Base-by-base conservation (phyloP, 768 basidiomycete species). In the Daedaleopsis nitida region DNA sequence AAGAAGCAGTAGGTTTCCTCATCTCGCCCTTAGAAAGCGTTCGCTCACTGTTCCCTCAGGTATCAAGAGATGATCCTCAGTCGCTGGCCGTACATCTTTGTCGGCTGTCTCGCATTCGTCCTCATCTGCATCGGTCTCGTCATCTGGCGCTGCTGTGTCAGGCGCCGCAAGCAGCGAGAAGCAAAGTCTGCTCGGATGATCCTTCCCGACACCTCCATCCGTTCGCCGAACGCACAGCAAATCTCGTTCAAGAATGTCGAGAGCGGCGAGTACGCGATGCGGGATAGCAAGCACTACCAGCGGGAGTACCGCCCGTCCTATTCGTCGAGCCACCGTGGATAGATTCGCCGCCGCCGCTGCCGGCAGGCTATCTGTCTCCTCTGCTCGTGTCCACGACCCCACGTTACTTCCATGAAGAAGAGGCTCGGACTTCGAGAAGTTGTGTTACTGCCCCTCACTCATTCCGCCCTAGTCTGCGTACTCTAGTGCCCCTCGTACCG, bases 1-100 rank as follows among this genome's bases (percentile, higher is more conserved):
- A 70, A 72, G 57, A 64, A 68, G 47, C 52, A 48, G 70, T 72
- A 52, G 48, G 70, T 62, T 27, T n/a, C 14, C 23, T 12, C 13
- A 3, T 47, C 19, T 52, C n/a, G 7, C 16, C 16, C 16, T 17
- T 14, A 9, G 14, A 1, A 8, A n/a, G 13, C 6, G 17, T 44
- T 21, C 38, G 57, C 35, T 35, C 37, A 23, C 38, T n/a, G 21
- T n/a, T 14, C 10, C 14, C 45, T 23, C 16, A 72, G 70, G 55
- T 70, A 70, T 59, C 69, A 72, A 50, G 72, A 70, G 59, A 60
- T 61, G 55, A 65, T 73, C 32, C 68, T 73, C 54, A 65, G 65
- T 43, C 68, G 69, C 38, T 71, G 71, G 69, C 72, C 72, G 1
- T 66, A 73, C 45, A 73, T 73, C 64, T 69, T 73, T 65, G 68